These are phyloP conservation scores for Sarocladium kiliense DNA, from an alignment of 2,329 filamentous ascomycete genomes.

Conservation along the genomic window DNA sequence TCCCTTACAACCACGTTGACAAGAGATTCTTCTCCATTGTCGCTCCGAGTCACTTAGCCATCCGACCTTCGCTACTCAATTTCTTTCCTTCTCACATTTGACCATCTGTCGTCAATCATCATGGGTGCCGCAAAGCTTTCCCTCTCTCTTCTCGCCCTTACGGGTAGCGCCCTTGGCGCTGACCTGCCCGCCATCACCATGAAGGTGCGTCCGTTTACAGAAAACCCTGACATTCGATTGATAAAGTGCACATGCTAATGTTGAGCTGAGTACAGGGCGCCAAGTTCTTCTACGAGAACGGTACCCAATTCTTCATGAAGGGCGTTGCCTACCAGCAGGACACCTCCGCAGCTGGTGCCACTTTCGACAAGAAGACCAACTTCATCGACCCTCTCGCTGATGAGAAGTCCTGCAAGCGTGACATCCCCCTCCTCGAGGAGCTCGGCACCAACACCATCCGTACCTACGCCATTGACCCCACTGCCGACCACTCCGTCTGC, in stretches of 20 bases:
- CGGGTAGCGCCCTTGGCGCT: constrained; percentile 35
- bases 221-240: not conserved
- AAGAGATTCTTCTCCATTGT: not conserved
- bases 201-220: constrained; percentile 48
- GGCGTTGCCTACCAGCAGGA: constrained; percentile 96
- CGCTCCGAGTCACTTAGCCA: not conserved
- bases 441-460: constrained; percentile 90
- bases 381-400: constrained; percentile 85
- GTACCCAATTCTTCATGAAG: constrained; percentile 69
- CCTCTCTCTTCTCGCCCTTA: constrained; percentile 32
- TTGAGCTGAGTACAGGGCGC: constrained; percentile 46
- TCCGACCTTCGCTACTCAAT: not conserved
- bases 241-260: not conserved
- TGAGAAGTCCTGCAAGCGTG: constrained; percentile 66
- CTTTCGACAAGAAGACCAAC: constrained; percentile 38
- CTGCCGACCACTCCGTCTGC: constrained; percentile 70
- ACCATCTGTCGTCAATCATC: constrained; percentile 13
- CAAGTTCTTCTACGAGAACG: constrained; percentile 85
- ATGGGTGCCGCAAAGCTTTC: constrained; percentile 29
- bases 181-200: constrained; percentile 56
- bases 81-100: not conserved
- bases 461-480: constrained; percentile 87
- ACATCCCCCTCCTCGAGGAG: constrained; percentile 74
- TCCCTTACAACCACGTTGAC: constrained; percentile 3
- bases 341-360: constrained; percentile 48